phyloP scores from a whole-genome alignment of 2,329 filamentous ascomycete genomes.

The Clarireedia homoeocarpa region DNA sequence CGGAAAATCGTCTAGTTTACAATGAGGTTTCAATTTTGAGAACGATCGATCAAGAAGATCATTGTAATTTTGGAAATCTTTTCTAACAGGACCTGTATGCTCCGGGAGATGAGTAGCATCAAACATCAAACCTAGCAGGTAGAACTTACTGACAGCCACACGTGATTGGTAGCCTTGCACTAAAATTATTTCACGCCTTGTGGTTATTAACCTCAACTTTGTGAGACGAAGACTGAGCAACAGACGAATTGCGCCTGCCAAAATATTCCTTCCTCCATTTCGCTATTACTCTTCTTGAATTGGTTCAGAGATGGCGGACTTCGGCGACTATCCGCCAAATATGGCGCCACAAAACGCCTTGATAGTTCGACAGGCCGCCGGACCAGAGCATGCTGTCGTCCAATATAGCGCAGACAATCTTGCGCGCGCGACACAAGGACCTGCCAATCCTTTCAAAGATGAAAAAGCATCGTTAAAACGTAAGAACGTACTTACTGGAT shows the following conservation, averaged over 20 bases:
- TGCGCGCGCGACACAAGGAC: constrained; percentile 56
- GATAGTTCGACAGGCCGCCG: constrained; percentile 47
- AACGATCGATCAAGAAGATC: too few relatives aligned
- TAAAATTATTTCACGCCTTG: constrained; percentile 3
- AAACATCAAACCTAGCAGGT: background rate
- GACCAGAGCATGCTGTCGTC: constrained; percentile 52
- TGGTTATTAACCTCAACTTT: background rate
- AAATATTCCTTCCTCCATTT: background rate
- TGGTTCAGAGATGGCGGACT: constrained; percentile 45
- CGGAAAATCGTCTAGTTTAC: too few relatives aligned
- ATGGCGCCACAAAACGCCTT: constrained; percentile 58
- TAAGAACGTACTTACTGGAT: constrained; percentile 78
- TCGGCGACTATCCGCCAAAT: constrained; percentile 57
- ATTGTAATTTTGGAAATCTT: too few relatives aligned
- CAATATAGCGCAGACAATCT: constrained; percentile 67
- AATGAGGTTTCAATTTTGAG: too few relatives aligned
- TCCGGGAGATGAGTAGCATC: background rate
- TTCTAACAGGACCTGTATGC: too few relatives aligned
- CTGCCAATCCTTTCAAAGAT: constrained; percentile 67
- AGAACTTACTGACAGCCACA: background rate
- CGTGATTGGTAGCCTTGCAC: background rate
- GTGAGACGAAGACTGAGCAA: background rate
- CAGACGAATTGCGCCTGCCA: background rate
- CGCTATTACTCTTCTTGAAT: background rate
- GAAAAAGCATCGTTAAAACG: constrained; percentile 56